Percentiles rank a stretch among this genome's conserved stretches.
Evolutionary conservation across 2,329 filamentous ascomycete genomes (phyloP).

Genomic region (Calcarisporium arbuscula): DNA sequence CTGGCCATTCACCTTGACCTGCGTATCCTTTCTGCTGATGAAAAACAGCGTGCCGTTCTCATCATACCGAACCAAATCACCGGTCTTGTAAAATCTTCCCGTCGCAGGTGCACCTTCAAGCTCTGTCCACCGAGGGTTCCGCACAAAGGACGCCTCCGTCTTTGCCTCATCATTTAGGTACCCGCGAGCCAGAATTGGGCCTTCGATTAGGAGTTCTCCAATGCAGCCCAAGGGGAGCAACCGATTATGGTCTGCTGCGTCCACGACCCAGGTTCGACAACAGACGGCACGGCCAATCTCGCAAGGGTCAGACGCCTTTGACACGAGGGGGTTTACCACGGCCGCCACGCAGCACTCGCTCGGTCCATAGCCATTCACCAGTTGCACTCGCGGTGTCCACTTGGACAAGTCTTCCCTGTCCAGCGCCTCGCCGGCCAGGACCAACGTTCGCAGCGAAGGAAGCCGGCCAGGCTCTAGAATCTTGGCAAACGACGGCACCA

Average conservation of each 20-base stretch:
- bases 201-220: neutral
- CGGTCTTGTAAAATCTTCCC: slow-evolving; percentile 33
- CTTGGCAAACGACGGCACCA: neutral
- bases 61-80: slow-evolving; percentile 35
- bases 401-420: neutral
- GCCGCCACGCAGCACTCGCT: neutral
- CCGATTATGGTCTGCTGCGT: neutral
- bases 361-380: neutral
- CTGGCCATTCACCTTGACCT: slow-evolving; percentile 51
- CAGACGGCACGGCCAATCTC: neutral
- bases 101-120: neutral
- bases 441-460: neutral
- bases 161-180: neutral
- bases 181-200: neutral
- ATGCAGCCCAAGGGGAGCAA: neutral
- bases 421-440: neutral
- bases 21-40: slow-evolving; percentile 45
- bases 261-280: neutral
- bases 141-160: neutral
- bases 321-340: neutral
- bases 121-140: neutral
- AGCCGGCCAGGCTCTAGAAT: neutral
- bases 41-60: slow-evolving; percentile 31
- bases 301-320: neutral
- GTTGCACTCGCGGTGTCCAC: neutral